Evolutionary conservation across 441 rosid genomes (phyloP).

Genomic region (Aquilaria agallochum): DNA sequence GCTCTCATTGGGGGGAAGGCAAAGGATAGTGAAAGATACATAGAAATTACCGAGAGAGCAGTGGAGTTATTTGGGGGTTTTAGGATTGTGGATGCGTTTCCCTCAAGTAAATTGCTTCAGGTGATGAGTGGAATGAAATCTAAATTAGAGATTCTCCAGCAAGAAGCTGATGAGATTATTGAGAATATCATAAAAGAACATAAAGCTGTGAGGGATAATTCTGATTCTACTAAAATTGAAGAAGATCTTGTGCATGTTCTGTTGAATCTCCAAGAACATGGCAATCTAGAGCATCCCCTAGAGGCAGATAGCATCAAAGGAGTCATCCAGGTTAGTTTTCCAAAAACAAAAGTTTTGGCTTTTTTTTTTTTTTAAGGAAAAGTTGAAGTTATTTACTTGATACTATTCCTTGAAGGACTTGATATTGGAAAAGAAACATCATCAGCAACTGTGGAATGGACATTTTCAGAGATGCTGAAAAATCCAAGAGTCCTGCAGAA

Average conservation of each 20-base stretch:
- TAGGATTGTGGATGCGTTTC: not conserved
- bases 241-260: not conserved
- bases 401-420: too few species aligned
- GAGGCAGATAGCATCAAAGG: not conserved
- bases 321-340: not conserved
- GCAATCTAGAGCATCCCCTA: not conserved
- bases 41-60: not conserved
- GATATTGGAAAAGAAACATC: too few species aligned
- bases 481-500: slow-evolving; percentile 13
- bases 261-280: not conserved
- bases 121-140: not conserved
- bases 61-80: not conserved
- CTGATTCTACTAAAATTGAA: not conserved
- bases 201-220: not conserved
- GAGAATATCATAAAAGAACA: not conserved
- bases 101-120: not conserved
- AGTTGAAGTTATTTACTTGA: too few species aligned
- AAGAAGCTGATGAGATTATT: not conserved
- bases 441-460: not conserved
- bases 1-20: not conserved
- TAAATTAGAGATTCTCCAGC: not conserved
- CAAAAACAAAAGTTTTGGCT: too few species aligned
- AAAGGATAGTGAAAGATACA: not conserved
- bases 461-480: slow-evolving; percentile 14
- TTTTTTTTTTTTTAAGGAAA: too few species aligned